These are phyloP conservation scores for Prunus davidiana DNA, from an alignment of 306 rosid genomes.

Conservation along the genomic window DNA sequence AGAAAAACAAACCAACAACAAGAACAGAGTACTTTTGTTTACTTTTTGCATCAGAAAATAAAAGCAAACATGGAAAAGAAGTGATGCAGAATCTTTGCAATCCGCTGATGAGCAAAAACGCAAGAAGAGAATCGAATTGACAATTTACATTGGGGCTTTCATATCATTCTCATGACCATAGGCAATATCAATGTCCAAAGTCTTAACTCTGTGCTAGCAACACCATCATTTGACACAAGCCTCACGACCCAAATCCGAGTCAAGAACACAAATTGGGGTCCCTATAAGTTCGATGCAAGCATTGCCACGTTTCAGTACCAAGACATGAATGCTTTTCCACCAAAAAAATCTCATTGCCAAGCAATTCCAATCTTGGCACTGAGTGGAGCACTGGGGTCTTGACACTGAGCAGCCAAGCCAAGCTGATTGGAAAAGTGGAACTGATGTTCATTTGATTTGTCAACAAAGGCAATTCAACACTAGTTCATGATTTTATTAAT, in stretches of 20 bases:
- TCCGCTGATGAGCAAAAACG: not conserved
- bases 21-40: no score
- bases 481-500: no score
- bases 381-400: constrained; percentile 13
- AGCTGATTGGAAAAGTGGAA: constrained; percentile 19
- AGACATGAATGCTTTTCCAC: not conserved
- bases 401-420: constrained; percentile 13
- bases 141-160: constrained; percentile 7
- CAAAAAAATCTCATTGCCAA: not conserved
- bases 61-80: not conserved
- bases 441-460: constrained; percentile 6
- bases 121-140: constrained; percentile 5
- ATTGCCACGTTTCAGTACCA: not conserved
- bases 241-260: not conserved
- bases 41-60: no score
- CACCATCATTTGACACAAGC: not conserved
- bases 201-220: not conserved
- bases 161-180: not conserved
- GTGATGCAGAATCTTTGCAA: not conserved
- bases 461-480: not conserved
- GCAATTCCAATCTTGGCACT: not conserved
- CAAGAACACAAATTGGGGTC: constrained; percentile 11
- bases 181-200: not conserved
- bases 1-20: no score
- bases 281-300: constrained; percentile 11